Base-by-base conservation (phyloP, 2,329 filamentous ascomycete species). In the Aspergillus cejpii region DNA sequence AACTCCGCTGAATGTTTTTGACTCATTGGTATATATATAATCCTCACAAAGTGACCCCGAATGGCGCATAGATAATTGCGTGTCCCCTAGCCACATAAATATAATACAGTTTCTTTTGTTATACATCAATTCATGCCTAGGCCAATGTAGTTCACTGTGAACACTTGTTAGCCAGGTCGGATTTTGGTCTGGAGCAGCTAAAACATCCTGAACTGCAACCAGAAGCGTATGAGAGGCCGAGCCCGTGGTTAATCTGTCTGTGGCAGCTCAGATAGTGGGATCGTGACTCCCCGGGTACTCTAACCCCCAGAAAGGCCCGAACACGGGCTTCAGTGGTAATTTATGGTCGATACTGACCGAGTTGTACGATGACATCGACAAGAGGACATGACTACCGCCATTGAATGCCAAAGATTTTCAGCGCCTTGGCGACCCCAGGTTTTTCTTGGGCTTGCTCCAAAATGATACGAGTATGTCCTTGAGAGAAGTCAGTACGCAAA, bases 331-430 rank as follows among this genome's bases (percentile, higher is more conserved):
- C 2, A 6, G 3, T 6, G 28, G 28, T 4, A n/a, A 31, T 31
- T 29, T 15, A 15, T 15, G 28, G 28, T 12, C 15, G 31, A 20
- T 27, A 17, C 20, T 31, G 28, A 31, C 14, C 28, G n/a, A n/a
- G n/a, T n/a, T n/a, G n/a, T n/a, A n/a, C n/a, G n/a, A n/a, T n/a
- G n/a, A n/a, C n/a, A n/a, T n/a, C n/a, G n/a, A 33, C 17, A 31
- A 40, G 36, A 21, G 39, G 20, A 41, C 39, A 31, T 31, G 21
- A 20, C 37, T 41, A 51, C 31, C 69, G 64, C 71, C 71, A 74
- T 49, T 69, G 68, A 12, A 74, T 71, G 29, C 71, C 72, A 46
- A 74, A 73, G 29, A 78, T 67, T 53, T 72, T 76, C 55, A 74
- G 63, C n/a, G 68, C 65, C 38, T 63, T 63, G 17, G 63, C 65